A percentile compares a stretch with the other conserved stretches of the same genome.
These are phyloP conservation scores for Blastomyces emzantsi DNA, from an alignment of 2,329 filamentous ascomycete genomes.

Conservation along the genomic window DNA sequence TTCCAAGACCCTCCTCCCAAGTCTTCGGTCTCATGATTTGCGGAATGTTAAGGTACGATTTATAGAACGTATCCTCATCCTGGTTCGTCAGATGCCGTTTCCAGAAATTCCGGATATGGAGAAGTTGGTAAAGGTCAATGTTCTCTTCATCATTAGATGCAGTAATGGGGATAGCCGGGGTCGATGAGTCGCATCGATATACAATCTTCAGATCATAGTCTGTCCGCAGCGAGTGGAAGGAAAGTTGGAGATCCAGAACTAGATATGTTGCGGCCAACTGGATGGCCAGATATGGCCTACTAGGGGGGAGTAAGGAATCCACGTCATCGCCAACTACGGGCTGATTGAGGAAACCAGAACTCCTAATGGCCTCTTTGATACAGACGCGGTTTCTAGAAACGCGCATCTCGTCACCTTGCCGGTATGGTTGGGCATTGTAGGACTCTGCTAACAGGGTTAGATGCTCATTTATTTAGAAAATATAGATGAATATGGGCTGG, in stretches of 20 bases:
- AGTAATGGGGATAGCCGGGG: slow-evolving; percentile 7
- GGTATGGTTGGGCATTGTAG: not conserved
- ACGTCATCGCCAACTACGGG: slow-evolving; percentile 20
- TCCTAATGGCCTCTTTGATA: slow-evolving; percentile 18
- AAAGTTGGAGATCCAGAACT: slow-evolving; percentile 23
- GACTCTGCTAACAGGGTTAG: slow-evolving; percentile 1
- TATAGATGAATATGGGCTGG: not conserved
- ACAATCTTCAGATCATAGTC: slow-evolving; percentile 28
- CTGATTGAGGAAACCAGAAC: slow-evolving; percentile 20
- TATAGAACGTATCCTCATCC: slow-evolving; percentile 22
- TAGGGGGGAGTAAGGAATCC: slow-evolving; percentile 12
- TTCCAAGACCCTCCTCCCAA: slow-evolving; percentile 14
- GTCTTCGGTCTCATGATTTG: slow-evolving; percentile 17
- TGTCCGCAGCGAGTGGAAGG: slow-evolving; percentile 20
- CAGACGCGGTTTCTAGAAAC: not conserved
- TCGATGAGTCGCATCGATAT: slow-evolving; percentile 19
- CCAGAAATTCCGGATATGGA: slow-evolving; percentile 38
- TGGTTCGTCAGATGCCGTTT: slow-evolving; percentile 30
- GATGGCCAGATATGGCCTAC: slow-evolving; percentile 19
- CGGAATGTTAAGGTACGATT: slow-evolving; percentile 19
- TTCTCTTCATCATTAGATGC: slow-evolving; percentile 16
- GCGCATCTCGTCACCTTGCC: not conserved
- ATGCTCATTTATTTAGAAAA: not conserved
- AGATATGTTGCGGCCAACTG: slow-evolving; percentile 27
- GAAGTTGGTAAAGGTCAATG: slow-evolving; percentile 25